Base-by-base conservation (phyloP, 441 rosid genomes). In the Aquilaria agallochum region DNA sequence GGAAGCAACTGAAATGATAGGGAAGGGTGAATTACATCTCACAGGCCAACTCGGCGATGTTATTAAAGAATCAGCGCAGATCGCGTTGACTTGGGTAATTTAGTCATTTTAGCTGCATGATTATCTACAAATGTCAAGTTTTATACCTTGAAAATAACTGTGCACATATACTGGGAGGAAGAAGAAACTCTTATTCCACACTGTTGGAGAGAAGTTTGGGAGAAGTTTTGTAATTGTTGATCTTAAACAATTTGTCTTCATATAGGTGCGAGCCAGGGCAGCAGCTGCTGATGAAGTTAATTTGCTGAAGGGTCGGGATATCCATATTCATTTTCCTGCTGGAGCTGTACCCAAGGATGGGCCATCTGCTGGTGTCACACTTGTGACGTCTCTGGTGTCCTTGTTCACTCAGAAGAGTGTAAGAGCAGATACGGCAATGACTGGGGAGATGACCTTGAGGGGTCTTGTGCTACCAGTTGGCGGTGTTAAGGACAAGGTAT, bases 11-110 rank as follows among this genome's bases (percentile, higher is more conserved):
- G 75, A 92, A 51, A 95, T 85, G 97, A 85, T 48, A 7, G 99
- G 99, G 47, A 92, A 83, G 80, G 99, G 99, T 30, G 98, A 86
- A 64, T 71, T 95, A 61, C 99, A 86, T 80, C 90, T 95, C 65
- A 95, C 99, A 3, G 99, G 99, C 53, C 99, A 95, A 71, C 96
- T 95, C 30, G 99, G 99, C 69, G 99, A 95, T 82, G 97, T 95
- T 47, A 95, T 95, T 53, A 95, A 95, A 70, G 99, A 95, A 79
- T 95, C 99, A 27, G 99, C 99, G 61, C 97, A 92, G 44, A 83
- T 95, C 77, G 99, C 99, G 59, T 74, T 95, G 62, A 89, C 99
- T 73, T 95, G 99, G 99, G 99, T 95, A 88, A 75, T 68, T n/a
- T 44, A 58, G 50, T 73, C 61, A 12, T 62, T 53, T 62, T 15